phyloP scores from a whole-genome alignment of 352 stramenopile genomes.

The Phytophthora tentaculata region DNA sequence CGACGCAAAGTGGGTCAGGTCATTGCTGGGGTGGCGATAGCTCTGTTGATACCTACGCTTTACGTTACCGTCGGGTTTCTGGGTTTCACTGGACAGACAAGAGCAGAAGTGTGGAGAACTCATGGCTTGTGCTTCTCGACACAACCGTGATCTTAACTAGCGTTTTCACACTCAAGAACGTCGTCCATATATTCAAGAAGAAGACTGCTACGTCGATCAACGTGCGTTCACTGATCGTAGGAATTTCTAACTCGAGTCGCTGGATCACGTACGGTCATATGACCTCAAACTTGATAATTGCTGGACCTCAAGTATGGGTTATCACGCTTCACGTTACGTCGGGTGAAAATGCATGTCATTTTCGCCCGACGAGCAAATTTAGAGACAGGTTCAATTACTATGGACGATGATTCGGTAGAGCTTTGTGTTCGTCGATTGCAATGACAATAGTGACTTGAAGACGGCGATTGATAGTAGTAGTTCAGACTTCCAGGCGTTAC shows the following conservation, averaged over 20 bases:
- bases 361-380: not conserved
- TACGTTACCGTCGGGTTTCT: conserved; percentile 1
- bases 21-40: not conserved
- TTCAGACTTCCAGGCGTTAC: too few relatives aligned
- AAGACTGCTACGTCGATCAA: not conserved
- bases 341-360: conserved; percentile 5
- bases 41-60: not conserved
- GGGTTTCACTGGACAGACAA: conserved; percentile 2
- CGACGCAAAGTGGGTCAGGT: not conserved
- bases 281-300: conserved; percentile 52
- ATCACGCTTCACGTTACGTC: conserved; percentile 30
- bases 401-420: too few relatives aligned
- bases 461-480: too few relatives aligned
- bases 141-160: not conserved
- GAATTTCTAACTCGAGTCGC: conserved; percentile 42
- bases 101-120: conserved; percentile 1
- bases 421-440: too few relatives aligned
- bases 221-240: not conserved
- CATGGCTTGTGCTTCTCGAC: conserved; percentile 1
- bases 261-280: conserved; percentile 49
- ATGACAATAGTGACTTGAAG: too few relatives aligned
- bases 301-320: conserved; percentile 44
- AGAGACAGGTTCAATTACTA: not conserved
- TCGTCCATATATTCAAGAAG: not conserved
- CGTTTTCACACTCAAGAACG: conserved; percentile 1